A percentile compares a stretch with the other conserved stretches of the same genome.
Conservation (phyloP, 768 basidiomycete genomes). For the Trametes cinnabarina region DNA sequence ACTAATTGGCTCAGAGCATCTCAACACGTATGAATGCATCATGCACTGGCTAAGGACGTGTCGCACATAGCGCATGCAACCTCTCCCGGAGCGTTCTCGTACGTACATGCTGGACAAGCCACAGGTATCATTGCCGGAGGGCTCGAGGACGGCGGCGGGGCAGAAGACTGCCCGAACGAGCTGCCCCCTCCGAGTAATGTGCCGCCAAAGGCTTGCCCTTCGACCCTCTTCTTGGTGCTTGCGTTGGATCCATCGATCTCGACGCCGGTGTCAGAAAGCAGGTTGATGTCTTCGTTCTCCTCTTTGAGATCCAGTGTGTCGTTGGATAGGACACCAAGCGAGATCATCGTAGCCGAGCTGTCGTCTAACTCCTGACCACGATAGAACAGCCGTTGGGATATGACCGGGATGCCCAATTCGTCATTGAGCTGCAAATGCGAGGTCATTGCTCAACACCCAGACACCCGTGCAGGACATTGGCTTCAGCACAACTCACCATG, state of each 20-base stretch:
- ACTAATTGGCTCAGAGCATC: no score
- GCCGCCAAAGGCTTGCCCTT: constrained; percentile 70
- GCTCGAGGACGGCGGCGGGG: constrained; percentile 22
- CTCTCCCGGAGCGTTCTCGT: constrained; percentile 45
- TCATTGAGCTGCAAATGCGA: constrained; percentile 52
- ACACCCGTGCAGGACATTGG: background rate
- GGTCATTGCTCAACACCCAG: background rate
- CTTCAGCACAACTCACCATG: constrained; percentile 43
- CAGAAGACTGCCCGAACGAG: constrained; percentile 29
- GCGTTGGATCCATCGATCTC: constrained; percentile 25
- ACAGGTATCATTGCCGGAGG: constrained; percentile 31
- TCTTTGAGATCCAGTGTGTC: constrained; percentile 67
- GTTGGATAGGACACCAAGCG: constrained; percentile 55
- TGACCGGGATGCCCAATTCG: constrained; percentile 64
- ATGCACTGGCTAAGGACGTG: constrained; percentile 17
- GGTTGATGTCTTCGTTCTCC: constrained; percentile 58
- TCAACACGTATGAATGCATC: no score
- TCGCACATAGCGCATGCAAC: constrained; percentile 32
- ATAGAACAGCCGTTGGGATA: constrained; percentile 71
- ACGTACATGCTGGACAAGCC: constrained; percentile 59
- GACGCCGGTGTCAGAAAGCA: constrained; percentile 50
- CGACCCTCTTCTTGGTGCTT: constrained; percentile 43
- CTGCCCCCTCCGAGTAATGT: constrained; percentile 58
- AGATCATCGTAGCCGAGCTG: constrained; percentile 48
- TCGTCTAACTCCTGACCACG: constrained; percentile 62